Evolutionary conservation across 2,329 filamentous ascomycete genomes (phyloP).

Genomic region (Claviceps sp.): DNA sequence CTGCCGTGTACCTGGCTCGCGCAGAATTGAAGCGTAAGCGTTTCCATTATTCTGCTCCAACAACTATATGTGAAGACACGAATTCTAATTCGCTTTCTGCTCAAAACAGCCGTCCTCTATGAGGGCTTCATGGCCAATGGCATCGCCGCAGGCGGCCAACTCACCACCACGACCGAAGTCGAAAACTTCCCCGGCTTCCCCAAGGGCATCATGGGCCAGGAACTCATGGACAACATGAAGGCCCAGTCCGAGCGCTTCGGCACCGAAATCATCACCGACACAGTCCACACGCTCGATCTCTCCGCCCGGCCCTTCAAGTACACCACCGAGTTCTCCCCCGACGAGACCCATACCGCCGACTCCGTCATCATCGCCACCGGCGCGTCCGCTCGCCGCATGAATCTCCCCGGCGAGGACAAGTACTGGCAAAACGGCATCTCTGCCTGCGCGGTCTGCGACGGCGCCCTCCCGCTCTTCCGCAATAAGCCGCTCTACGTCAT

Average conservation of each 20-base stretch:
- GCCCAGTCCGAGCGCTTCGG: constrained; percentile 84
- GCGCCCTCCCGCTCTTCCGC: constrained; percentile 91
- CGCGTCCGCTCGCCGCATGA: constrained; percentile 74
- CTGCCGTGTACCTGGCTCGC: constrained; percentile 88
- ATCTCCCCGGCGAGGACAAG: constrained; percentile 76
- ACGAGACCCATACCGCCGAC: constrained; percentile 77
- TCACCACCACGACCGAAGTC: constrained; percentile 95
- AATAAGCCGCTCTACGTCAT: constrained; percentile 94
- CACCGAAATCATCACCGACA: constrained; percentile 86
- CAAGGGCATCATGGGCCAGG: constrained; percentile 70
- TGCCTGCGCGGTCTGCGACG: constrained; percentile 94
- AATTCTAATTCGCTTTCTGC: not conserved
- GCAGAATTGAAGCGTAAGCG: constrained; percentile 74
- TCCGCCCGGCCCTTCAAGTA: constrained; percentile 78
- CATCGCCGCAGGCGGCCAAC: constrained; percentile 87
- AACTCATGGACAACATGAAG: constrained; percentile 94
- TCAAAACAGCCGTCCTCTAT: constrained; percentile 61
- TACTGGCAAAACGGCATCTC: constrained; percentile 98
- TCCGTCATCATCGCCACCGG: constrained; percentile 90
- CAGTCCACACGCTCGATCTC: constrained; percentile 77
- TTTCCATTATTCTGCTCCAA: no score
- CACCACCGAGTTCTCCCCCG: constrained; percentile 80
- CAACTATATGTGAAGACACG: not conserved
- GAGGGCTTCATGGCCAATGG: constrained; percentile 97
- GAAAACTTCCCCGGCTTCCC: constrained; percentile 98